Evolutionary conservation across 306 rosid genomes (phyloP).

Genomic region (Castanea sativa): DNA sequence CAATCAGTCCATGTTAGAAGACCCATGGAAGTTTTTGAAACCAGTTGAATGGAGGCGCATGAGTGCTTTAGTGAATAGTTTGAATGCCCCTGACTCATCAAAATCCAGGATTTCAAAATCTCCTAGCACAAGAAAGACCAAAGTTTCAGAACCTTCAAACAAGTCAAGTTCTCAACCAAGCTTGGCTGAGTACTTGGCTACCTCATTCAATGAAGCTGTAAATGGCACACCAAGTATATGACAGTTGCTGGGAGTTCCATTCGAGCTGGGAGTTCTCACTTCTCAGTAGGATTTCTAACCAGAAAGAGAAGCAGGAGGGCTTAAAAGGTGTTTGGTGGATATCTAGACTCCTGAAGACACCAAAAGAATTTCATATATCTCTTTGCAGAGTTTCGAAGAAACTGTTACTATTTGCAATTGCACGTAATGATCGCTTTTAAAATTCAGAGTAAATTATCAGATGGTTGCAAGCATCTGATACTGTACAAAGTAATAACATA

Average conservation of each 20-base stretch:
- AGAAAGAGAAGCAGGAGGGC: background rate
- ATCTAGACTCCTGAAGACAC: slow-evolving; percentile 1
- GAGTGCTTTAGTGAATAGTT: background rate
- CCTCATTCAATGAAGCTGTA: slow-evolving; percentile 62
- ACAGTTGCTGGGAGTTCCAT: slow-evolving; percentile 19
- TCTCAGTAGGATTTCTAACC: background rate
- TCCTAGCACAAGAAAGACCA: slow-evolving; percentile 29
- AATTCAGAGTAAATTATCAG: background rate
- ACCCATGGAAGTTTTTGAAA: slow-evolving; percentile 73
- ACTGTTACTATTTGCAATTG: background rate
- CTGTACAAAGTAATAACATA: background rate
- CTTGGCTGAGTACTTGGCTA: slow-evolving; percentile 83
- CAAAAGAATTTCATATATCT: background rate
- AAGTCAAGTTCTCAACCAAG: slow-evolving; percentile 61
- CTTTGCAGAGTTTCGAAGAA: background rate
- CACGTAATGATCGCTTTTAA: background rate
- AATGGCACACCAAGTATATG: slow-evolving; percentile 33
- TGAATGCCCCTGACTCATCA: slow-evolving; percentile 22
- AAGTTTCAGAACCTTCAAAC: slow-evolving; percentile 33
- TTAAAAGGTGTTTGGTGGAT: background rate
- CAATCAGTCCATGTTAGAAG: slow-evolving; percentile 77
- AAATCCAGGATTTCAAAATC: slow-evolving; percentile 34
- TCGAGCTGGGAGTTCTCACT: background rate
- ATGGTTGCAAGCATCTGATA: background rate
- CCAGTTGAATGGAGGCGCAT: slow-evolving; percentile 48